Conservation (phyloP, 192 early-diverging fungal genomes). For the Mycoemilia scoparia region DNA sequence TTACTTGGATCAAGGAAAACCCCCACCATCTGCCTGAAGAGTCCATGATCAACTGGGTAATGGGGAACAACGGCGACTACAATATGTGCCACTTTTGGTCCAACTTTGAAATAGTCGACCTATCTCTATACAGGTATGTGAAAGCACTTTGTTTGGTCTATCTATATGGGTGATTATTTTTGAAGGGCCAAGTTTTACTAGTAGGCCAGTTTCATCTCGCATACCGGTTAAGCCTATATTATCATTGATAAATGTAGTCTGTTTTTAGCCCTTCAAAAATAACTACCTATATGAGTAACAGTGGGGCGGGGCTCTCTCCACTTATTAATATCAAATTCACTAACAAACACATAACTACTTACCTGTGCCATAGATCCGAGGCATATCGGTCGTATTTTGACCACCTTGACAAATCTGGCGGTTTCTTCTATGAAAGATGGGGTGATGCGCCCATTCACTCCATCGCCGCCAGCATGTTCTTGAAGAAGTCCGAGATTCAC, state of each 20-base stretch:
- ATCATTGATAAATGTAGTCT: too few relatives aligned
- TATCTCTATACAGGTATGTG: slow-evolving; percentile 42
- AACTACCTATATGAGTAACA: too few relatives aligned
- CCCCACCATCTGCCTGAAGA: slow-evolving; percentile 8
- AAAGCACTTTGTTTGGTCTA: too few relatives aligned
- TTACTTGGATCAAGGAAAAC: slow-evolving; percentile 5
- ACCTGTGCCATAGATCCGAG: too few relatives aligned
- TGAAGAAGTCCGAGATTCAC: slow-evolving; percentile 35
- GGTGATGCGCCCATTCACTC: slow-evolving; percentile 48
- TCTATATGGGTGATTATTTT: too few relatives aligned
- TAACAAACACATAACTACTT: too few relatives aligned
- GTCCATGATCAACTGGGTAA: slow-evolving; percentile 16
- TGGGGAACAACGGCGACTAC: slow-evolving; percentile 19
- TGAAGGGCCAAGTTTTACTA: too few relatives aligned
- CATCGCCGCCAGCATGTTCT: slow-evolving; percentile 36
- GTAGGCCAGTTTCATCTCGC: too few relatives aligned
- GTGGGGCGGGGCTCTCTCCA: too few relatives aligned
- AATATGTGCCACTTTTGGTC: slow-evolving; percentile 64
- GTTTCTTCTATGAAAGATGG: slow-evolving; percentile 77
- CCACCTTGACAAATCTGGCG: slow-evolving; percentile 55
- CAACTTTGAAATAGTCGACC: slow-evolving; percentile 74
- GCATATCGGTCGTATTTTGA: slow-evolving; percentile 46
- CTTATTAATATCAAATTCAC: too few relatives aligned
- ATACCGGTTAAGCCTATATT: too few relatives aligned
- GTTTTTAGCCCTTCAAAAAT: too few relatives aligned